phyloP scores from a whole-genome alignment of 768 basidiomycete genomes.

The Boletus insuetus region DNA sequence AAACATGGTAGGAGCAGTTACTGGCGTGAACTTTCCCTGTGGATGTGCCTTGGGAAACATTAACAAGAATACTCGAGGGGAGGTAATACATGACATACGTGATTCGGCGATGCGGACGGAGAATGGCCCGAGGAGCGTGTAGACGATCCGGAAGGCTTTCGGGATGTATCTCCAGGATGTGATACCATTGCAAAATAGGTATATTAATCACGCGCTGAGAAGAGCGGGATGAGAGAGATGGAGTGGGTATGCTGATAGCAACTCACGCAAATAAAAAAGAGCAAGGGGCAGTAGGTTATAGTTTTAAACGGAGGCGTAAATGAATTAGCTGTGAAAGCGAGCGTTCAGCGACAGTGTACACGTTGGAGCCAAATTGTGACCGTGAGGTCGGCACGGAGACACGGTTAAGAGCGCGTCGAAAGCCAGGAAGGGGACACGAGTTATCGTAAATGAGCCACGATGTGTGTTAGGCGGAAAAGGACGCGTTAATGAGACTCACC shows the following conservation, averaged over 20 bases:
- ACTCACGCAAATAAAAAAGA: slow-evolving; percentile 32
- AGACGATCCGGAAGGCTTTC: slow-evolving; percentile 71
- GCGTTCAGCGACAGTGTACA: slow-evolving; percentile 24
- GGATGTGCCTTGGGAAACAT: slow-evolving; percentile 33
- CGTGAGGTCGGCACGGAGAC: slow-evolving; percentile 30
- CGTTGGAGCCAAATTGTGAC: slow-evolving; percentile 18
- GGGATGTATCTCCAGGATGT: slow-evolving; percentile 44
- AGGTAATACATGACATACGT: slow-evolving; percentile 41
- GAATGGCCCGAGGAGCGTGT: slow-evolving; percentile 62
- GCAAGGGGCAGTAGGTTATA: slow-evolving; percentile 30
- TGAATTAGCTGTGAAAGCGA: slow-evolving; percentile 35
- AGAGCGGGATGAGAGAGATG: slow-evolving; percentile 17
- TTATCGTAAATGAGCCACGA: slow-evolving; percentile 35
- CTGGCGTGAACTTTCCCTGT: slow-evolving; percentile 46
- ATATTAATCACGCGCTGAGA: slow-evolving; percentile 31
- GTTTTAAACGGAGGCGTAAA: slow-evolving; percentile 31
- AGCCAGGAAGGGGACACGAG: slow-evolving; percentile 17
- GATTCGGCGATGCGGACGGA: slow-evolving; percentile 56
- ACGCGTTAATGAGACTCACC: slow-evolving; percentile 35
- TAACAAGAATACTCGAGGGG: slow-evolving; percentile 1
- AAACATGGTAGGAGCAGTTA: slow-evolving; percentile 47
- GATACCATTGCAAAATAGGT: slow-evolving; percentile 30
- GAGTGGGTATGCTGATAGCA: slow-evolving; percentile 2
- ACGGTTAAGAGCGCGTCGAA: slow-evolving; percentile 31
- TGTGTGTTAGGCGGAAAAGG: slow-evolving; percentile 23